Conservation (phyloP, 2,329 filamentous ascomycete species). For the Fusarium palustre region DNA sequence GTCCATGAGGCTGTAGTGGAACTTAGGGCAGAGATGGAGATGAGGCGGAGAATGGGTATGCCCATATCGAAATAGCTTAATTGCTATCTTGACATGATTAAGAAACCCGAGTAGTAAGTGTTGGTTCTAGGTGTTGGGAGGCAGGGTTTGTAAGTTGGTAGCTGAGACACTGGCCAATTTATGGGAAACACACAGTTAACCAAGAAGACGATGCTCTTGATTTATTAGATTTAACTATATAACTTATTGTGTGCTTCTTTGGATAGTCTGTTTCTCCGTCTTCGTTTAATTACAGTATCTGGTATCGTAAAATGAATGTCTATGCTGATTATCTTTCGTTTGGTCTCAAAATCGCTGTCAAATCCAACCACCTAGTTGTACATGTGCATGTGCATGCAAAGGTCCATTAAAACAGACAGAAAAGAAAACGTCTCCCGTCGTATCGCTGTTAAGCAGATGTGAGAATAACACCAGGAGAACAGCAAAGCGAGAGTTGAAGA, state of each 20-base stretch:
- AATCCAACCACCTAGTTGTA: constrained; percentile 41
- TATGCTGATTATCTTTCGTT: constrained; percentile 33
- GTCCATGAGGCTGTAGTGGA: constrained; percentile 83
- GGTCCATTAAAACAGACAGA: constrained; percentile 1
- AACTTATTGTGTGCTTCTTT: constrained; percentile 19
- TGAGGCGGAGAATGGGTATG: constrained; percentile 45
- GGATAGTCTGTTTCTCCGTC: constrained; percentile 16
- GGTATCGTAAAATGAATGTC: constrained; percentile 45
- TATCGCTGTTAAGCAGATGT: constrained; percentile 5
- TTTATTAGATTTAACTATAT: constrained; percentile 45
- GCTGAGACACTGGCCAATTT: not conserved
- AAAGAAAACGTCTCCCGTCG: not conserved
- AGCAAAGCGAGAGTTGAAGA: not conserved
- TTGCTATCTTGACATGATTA: not conserved
- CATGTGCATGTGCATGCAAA: constrained; percentile 39
- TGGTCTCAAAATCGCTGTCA: constrained; percentile 32
- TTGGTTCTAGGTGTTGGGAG: constrained; percentile 13
- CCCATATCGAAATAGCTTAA: constrained; percentile 2
- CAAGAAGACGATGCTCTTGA: constrained; percentile 31
- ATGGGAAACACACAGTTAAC: not conserved
- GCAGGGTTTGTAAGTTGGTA: not conserved
- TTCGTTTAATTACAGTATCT: constrained; percentile 38
- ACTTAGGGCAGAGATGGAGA: constrained; percentile 78
- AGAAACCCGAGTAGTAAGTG: not conserved
- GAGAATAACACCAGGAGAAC: constrained; percentile 7